Evolutionary conservation across 2,329 filamentous ascomycete genomes (phyloP), one percentile per base, ranked within the genome.

Genomic region (Colletotrichum chrysophilum): DNA sequence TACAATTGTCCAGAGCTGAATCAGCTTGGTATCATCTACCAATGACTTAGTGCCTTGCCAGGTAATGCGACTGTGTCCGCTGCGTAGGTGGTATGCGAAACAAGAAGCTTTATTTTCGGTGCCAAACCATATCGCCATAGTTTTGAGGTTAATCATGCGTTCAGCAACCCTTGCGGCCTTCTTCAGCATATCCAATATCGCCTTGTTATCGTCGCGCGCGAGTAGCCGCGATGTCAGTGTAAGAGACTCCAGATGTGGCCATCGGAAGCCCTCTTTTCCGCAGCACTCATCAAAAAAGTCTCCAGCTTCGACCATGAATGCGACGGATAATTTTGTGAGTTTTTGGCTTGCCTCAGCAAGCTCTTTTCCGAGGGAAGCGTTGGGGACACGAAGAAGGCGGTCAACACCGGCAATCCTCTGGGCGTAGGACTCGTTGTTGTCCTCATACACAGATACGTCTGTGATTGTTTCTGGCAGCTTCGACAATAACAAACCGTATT

Each of bases 131-230:
- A 52, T 4, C 43, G n/a, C 6, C 43, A 52, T 52, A 10, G 43
- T 52, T 7, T 52, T 21, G 5, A 52, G 43, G 9, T 52, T 7
- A 2, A 1, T 1, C 43, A 52, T 52, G 5, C n/a, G 10, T 13
- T 13, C 3, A 52, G 43, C 43, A 52, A 52, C 43, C 0, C 1
- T 52, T 13, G 43, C 43, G 43, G 43, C 43, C 3, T 4, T 21
- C 43, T 21, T 21, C 43, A 48, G 43, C 43, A 48, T 48, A 13
- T 21, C 18, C 43, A 13, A 3, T 48, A 48, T 48, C 5, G 5
- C 5, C 2, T 48, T 4, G 10, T 3, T 0, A 48, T 48, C n/a
- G 43, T 21, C 3, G n/a, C 2, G 0, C 2, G 5, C 43, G 5
- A 48, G n/a, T 13, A 48, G 43, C 43, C 43, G 43, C 10, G 43